Base-by-base conservation (phyloP, 306 rosid species). In the Gleditsia sinensis region DNA sequence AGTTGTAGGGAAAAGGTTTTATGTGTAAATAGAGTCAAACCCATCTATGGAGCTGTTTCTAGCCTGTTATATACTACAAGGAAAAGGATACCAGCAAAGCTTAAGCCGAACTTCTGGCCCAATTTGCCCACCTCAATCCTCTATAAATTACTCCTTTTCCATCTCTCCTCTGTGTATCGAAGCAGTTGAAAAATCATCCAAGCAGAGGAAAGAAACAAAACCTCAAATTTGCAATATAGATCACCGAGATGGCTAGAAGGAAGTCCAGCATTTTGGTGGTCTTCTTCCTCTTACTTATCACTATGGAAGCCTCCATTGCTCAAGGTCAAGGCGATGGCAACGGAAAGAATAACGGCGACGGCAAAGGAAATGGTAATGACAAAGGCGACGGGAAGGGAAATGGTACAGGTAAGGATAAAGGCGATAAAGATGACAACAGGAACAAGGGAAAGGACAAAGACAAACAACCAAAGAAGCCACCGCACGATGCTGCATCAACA, bases 21-120 rank as follows among this genome's bases (percentile, higher is more conserved):
- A 13, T 61, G 46, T 33, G 27, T 7, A 33, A 33, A 17, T 14
- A n/a, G 23, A 48, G 45, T 17, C 45, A 60, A 33, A 60, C 25
- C 25, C 45, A 33, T n/a, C 16, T 9, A 59, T 59, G 43, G 25
- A 32, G 43, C 43, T 33, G 43, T 34, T 21, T 33, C 67, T 8
- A 8, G 13, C 67, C 28, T 4, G 67, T 61, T 9, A 23, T 2
- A 33, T 61, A n/a, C n/a, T 34, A n/a, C 3, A 59, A 33, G 43
- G 17, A 32, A 43, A 59, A 60, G 76, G 53, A 6, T 55, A 33
- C 8, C 9, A 17, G 10, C 89, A 42, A 58, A 76, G 74, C 70
- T 76, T 88, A 74, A 66, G 88, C 80, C 86, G 76, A 76, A 78
- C 68, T 73, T 71, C 28, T 50, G 30, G 86, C 75, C 48, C 54